phyloP scores from a whole-genome alignment of 2,329 filamentous ascomycete genomes.

The Moelleriella libera region DNA sequence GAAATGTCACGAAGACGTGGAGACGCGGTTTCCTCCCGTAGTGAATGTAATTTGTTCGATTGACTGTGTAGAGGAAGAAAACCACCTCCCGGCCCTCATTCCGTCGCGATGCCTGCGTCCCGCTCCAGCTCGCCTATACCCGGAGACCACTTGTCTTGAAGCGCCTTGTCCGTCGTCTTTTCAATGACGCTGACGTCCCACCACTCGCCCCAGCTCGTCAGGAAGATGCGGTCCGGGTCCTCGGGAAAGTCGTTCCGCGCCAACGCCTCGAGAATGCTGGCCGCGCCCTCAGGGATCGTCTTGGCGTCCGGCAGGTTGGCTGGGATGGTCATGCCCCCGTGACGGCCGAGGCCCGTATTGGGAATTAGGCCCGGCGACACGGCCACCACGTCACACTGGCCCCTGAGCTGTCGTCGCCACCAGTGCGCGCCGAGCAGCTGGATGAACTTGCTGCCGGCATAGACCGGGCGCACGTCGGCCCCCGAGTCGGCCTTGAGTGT shows the following conservation, averaged over 20 bases:
- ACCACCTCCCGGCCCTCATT: neutral
- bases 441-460: slow-evolving; percentile 32
- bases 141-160: slow-evolving; percentile 38
- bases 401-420: slow-evolving; percentile 38
- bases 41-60: too few relatives aligned
- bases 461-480: slow-evolving; percentile 14
- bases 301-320: slow-evolving; percentile 31
- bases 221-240: slow-evolving; percentile 35
- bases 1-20: too few relatives aligned
- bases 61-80: too few relatives aligned
- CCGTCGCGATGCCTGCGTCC: slow-evolving; percentile 16
- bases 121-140: slow-evolving; percentile 32
- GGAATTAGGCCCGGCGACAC: slow-evolving; percentile 40
- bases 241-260: slow-evolving; percentile 30
- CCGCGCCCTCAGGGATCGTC: slow-evolving; percentile 28
- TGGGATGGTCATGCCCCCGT: slow-evolving; percentile 13
- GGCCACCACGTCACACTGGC: slow-evolving; percentile 30
- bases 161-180: slow-evolving; percentile 24
- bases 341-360: slow-evolving; percentile 25
- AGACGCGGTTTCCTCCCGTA: too few relatives aligned
- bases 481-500: slow-evolving; percentile 26
- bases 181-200: slow-evolving; percentile 30
- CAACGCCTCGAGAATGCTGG: slow-evolving; percentile 29
- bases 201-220: slow-evolving; percentile 44
- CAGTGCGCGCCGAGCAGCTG: slow-evolving; percentile 37